Percentiles rank a stretch among this genome's conserved stretches.
Conservation (phyloP, 805 yeast genomes). For the Metschnikowia shivogae region DNA sequence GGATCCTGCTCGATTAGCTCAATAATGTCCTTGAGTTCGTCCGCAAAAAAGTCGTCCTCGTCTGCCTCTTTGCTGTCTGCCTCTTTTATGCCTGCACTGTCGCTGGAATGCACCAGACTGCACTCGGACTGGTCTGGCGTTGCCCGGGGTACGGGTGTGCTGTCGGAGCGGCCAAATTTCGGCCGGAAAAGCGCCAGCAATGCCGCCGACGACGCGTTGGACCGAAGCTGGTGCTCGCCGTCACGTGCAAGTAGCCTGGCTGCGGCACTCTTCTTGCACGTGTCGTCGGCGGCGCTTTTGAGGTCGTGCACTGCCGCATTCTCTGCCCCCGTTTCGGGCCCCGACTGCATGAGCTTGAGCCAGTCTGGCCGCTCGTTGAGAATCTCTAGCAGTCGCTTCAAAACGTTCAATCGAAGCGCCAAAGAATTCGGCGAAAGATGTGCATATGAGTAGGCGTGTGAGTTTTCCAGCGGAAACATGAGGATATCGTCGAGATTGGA, state of each 20-base stretch:
- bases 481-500: constrained; percentile 38
- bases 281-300: constrained; percentile 8
- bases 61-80: not conserved
- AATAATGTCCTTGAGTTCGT: constrained; percentile 48
- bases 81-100: not conserved
- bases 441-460: constrained; percentile 83
- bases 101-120: not conserved
- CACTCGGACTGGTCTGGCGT: not conserved
- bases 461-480: constrained; percentile 70
- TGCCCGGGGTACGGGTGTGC: constrained; percentile 24
- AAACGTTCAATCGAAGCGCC: constrained; percentile 67
- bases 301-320: not conserved
- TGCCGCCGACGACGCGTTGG: constrained; percentile 46
- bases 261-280: not conserved
- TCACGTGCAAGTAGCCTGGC: constrained; percentile 3
- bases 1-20: constrained; percentile 41
- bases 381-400: constrained; percentile 73
- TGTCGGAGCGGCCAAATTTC: constrained; percentile 32
- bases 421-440: constrained; percentile 76
- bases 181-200: constrained; percentile 44
- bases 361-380: constrained; percentile 59
- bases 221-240: constrained; percentile 28
- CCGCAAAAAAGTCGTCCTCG: constrained; percentile 23
- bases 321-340: constrained; percentile 5
- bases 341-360: constrained; percentile 20